A percentile compares a stretch with the other conserved stretches of the same genome.
Conservation (phyloP, 2,329 filamentous ascomycete species). For the Cordyceps cicadae region DNA sequence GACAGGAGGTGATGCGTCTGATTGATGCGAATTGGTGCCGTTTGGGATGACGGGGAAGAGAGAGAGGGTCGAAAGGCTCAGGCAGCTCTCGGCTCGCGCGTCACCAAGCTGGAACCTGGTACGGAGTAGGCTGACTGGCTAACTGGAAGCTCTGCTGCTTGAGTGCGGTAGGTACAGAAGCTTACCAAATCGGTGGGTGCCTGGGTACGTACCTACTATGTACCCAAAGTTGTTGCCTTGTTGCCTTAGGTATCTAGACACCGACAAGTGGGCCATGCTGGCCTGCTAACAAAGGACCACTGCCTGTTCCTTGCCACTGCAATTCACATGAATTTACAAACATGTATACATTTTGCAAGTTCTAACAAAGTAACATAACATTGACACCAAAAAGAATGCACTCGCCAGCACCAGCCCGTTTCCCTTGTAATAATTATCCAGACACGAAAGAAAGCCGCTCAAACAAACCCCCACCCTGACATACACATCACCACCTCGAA, state of each 20-base stretch:
- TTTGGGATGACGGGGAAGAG: constrained; percentile 16
- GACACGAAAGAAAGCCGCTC: constrained; percentile 10
- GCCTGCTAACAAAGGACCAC: not conserved
- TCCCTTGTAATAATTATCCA: constrained; percentile 4
- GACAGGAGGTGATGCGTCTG: constrained; percentile 1
- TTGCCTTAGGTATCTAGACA: constrained; percentile 13
- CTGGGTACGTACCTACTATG: constrained; percentile 13
- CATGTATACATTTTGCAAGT: not conserved
- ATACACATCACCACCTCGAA: not conserved
- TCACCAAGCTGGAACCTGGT: constrained; percentile 23
- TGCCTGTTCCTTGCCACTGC: not conserved
- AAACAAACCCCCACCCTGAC: not conserved
- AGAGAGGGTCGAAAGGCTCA: constrained; percentile 24
- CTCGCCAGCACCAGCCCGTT: not conserved
- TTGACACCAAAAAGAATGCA: not conserved
- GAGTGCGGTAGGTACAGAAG: not conserved
- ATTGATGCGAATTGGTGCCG: constrained; percentile 8
- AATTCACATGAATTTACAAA: not conserved
- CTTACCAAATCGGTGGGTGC: constrained; percentile 9
- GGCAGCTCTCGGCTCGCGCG: constrained; percentile 37
- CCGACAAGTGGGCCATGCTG: not conserved
- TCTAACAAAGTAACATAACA: not conserved
- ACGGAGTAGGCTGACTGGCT: not conserved
- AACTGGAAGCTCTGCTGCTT: not conserved
- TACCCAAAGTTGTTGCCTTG: constrained; percentile 15